Evolutionary conservation across 176 grass and related monocot genomes (phyloP).

Genomic region (Triticum aestivum): IWGSC_CS_RefSeq_v2.1 NC_057803.1:30802570-30803069

Average conservation of each 20-base stretch:
- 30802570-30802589: neutral
- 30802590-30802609: slow-evolving; percentile 17
- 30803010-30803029: neutral
- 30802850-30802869: neutral
- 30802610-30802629: slow-evolving; percentile 9
- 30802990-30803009: slow-evolving; percentile 2
- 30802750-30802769: neutral
- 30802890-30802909: slow-evolving; percentile 4
- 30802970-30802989: neutral
- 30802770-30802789: neutral
- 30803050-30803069: neutral
- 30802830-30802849: neutral
- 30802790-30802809: neutral
- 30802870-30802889: slow-evolving; percentile 4
- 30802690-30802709: neutral
- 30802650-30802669: slow-evolving; percentile 24
- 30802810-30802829: neutral
- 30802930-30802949: neutral
- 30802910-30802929: neutral
- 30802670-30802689: slow-evolving; percentile 18
- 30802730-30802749: neutral
- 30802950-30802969: neutral
- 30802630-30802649: slow-evolving; percentile 13
- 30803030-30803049: neutral
- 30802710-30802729: slow-evolving; percentile 1